phyloP scores from a whole-genome alignment of 768 basidiomycete genomes.

The Heimioporus sp. region DNA sequence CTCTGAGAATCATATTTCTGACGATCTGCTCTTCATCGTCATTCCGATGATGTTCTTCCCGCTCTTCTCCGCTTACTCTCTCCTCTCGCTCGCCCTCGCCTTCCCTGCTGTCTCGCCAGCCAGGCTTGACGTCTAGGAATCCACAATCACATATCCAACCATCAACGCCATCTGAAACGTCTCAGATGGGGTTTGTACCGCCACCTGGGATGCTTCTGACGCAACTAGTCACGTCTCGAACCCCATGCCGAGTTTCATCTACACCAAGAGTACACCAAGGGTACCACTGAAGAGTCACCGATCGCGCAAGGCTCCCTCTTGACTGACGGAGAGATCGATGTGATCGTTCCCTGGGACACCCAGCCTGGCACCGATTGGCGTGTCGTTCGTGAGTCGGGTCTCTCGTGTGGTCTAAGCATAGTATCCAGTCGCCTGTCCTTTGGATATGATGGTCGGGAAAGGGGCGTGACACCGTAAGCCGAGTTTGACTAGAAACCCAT shows the following conservation, averaged over 20 bases:
- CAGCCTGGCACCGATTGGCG: conserved; percentile 38
- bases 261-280: conserved; percentile 34
- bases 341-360: conserved; percentile 39
- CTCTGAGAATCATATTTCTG: no score
- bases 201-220: conserved; percentile 46
- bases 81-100: conserved; percentile 28
- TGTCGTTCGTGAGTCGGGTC: conserved; percentile 39
- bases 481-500: no score
- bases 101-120: conserved; percentile 22
- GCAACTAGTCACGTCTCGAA: conserved; percentile 46
- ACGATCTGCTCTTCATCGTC: not conserved
- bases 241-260: conserved; percentile 40
- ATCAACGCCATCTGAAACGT: conserved; percentile 39
- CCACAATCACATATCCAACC: conserved; percentile 40
- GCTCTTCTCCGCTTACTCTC: conserved; percentile 7
- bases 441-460: no score
- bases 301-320: conserved; percentile 40
- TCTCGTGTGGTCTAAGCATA: not conserved
- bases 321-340: conserved; percentile 30
- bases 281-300: conserved; percentile 27
- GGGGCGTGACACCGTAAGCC: no score
- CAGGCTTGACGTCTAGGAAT: conserved; percentile 48
- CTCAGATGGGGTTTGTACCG: conserved; percentile 37
- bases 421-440: no score
- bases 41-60: conserved; percentile 16